Percentiles rank a stretch among this genome's conserved stretches.
Conservation (phyloP, 768 basidiomycete species). For the Rhizopogon vesiculosus region DNA sequence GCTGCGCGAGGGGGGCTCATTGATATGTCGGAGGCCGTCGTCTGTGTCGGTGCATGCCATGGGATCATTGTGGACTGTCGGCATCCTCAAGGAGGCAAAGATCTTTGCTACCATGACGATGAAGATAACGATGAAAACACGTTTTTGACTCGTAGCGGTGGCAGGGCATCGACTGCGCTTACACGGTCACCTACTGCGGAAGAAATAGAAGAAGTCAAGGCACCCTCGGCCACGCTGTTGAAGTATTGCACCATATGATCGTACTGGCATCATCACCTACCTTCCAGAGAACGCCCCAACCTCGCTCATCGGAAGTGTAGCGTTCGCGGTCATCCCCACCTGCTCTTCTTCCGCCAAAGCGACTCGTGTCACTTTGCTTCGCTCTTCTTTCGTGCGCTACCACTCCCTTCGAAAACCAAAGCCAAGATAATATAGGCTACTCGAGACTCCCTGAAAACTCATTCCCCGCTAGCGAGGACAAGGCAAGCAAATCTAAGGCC, state of each 20-base stretch:
- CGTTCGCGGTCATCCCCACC: slow-evolving; percentile 6
- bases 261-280: slow-evolving; percentile 55
- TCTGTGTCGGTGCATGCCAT: too few species aligned
- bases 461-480: slow-evolving; percentile 46
- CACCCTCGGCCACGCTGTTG: slow-evolving; percentile 34
- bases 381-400: slow-evolving; percentile 16
- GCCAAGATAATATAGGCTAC: slow-evolving; percentile 28
- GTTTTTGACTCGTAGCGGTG: slow-evolving; percentile 17
- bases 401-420: slow-evolving; percentile 28
- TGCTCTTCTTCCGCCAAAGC: slow-evolving; percentile 1
- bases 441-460: slow-evolving; percentile 73
- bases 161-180: slow-evolving; percentile 19
- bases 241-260: slow-evolving; percentile 33
- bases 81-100: too few species aligned
- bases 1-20: too few species aligned
- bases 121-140: slow-evolving; percentile 47
- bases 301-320: slow-evolving; percentile 22
- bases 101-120: slow-evolving; percentile 31
- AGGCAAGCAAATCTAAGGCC: slow-evolving; percentile 13
- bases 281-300: slow-evolving; percentile 44
- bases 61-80: too few species aligned
- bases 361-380: slow-evolving; percentile 19
- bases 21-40: too few species aligned
- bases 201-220: slow-evolving; percentile 9
- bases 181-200: not conserved